A percentile compares a stretch with the other conserved stretches of the same genome.
Evolutionary conservation across 352 stramenopile genomes (phyloP).

Genomic region (Bremia lactucae): DNA sequence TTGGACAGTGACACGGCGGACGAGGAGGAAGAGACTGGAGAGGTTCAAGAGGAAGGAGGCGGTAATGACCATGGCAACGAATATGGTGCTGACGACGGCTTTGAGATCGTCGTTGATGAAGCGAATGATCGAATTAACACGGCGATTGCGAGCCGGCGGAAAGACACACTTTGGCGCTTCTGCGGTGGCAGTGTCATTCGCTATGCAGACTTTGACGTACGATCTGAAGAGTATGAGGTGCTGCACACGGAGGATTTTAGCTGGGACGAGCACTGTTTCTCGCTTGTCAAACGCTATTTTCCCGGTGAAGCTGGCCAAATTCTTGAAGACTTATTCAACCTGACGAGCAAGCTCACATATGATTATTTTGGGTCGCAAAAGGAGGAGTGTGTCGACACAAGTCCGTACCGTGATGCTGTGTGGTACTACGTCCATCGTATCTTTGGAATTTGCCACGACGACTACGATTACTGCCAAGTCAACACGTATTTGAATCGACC

Average conservation of each 20-base stretch:
- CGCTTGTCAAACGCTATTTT: slow-evolving; percentile 78
- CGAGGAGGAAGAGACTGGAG: slow-evolving; percentile 33
- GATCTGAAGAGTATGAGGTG: slow-evolving; percentile 65
- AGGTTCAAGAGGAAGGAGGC: slow-evolving; percentile 16
- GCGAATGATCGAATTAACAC: slow-evolving; percentile 30
- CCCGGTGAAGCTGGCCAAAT: slow-evolving; percentile 70
- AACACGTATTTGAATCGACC: slow-evolving; percentile 75
- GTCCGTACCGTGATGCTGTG: slow-evolving; percentile 70
- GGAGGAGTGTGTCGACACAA: slow-evolving; percentile 59
- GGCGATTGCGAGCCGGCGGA: slow-evolving; percentile 20
- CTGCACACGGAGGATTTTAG: slow-evolving; percentile 84
- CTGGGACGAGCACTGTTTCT: slow-evolving; percentile 85
- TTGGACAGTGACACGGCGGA: slow-evolving; percentile 54
- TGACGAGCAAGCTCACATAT: slow-evolving; percentile 80
- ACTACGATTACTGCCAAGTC: slow-evolving; percentile 81
- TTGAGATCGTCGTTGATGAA: slow-evolving; percentile 51
- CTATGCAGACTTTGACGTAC: slow-evolving; percentile 82
- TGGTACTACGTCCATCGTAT: slow-evolving; percentile 86
- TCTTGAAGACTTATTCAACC: slow-evolving; percentile 79
- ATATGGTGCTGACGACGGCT: slow-evolving; percentile 23
- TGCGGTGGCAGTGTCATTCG: slow-evolving; percentile 70
- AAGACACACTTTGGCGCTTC: slow-evolving; percentile 73
- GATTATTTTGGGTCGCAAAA: slow-evolving; percentile 56
- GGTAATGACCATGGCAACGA: slow-evolving; percentile 22
- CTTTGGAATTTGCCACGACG: slow-evolving; percentile 83